These are phyloP conservation scores for Oryza nivara DNA, from an alignment of 176 grass and related monocot species.

Conservation along the genomic window DNA sequence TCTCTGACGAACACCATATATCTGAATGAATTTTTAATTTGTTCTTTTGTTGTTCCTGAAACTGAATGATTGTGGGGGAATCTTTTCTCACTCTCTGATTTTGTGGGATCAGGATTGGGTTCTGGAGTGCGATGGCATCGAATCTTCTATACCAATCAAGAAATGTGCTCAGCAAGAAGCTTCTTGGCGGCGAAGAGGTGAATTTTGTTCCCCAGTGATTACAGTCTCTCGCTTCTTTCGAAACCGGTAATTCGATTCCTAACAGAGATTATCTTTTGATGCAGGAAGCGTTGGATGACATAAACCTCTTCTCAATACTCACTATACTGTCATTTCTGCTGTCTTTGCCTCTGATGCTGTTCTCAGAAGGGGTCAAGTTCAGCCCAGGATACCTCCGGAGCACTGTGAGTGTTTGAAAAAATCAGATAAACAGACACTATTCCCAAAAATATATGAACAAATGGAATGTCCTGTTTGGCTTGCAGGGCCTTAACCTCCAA, in stretches of 20 bases:
- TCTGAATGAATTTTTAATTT: not conserved
- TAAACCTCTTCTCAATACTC: conserved; percentile 81
- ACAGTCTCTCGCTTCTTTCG: not conserved
- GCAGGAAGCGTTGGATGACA: conserved; percentile 71
- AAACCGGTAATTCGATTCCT: not conserved
- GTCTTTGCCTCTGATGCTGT: conserved; percentile 59
- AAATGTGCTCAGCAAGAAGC: conserved; percentile 79
- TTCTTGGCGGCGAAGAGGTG: conserved; percentile 65
- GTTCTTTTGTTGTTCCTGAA: not conserved
- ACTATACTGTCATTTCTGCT: conserved; percentile 70
- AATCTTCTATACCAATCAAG: conserved; percentile 79
- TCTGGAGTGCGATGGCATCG: conserved; percentile 93
- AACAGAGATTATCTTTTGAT: not conserved
- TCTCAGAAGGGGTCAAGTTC: conserved; percentile 72
- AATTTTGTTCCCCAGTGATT: not conserved
- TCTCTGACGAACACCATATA: not conserved
- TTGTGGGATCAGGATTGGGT: conserved; percentile 62
- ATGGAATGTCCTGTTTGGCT: not conserved
- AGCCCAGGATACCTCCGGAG: conserved; percentile 60
- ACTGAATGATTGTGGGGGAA: conserved; percentile 12
- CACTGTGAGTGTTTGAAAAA: conserved; percentile 45
- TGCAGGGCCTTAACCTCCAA: conserved; percentile 71
- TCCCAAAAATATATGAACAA: not conserved
- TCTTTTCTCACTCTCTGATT: conserved; percentile 24
- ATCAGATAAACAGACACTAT: not conserved